phyloP scores from a whole-genome alignment of 192 early-diverging fungal genomes.

The Podila verticillata region DNA sequence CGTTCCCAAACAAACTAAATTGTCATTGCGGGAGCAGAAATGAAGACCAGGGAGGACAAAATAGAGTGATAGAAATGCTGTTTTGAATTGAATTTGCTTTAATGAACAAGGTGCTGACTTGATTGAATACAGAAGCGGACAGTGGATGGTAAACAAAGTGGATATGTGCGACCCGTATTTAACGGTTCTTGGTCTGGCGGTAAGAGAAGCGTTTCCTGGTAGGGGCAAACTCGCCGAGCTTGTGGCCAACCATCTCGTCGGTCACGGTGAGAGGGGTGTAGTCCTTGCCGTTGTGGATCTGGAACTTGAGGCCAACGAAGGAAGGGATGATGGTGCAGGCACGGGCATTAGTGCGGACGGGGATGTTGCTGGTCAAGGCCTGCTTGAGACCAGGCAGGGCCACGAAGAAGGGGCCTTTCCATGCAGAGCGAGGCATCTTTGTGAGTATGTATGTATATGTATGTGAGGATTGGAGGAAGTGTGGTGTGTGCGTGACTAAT shows the following conservation, averaged over 20 bases:
- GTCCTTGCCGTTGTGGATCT: conserved; percentile 94
- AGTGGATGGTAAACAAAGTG: neutral
- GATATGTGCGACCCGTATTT: conserved; percentile 24
- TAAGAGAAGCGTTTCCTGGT: conserved; percentile 89
- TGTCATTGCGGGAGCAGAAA: too few species aligned
- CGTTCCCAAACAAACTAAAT: too few species aligned
- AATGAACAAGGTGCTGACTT: neutral
- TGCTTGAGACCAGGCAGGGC: conserved; percentile 68
- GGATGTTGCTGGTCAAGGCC: conserved; percentile 65
- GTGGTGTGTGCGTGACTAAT: neutral
- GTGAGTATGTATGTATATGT: neutral
- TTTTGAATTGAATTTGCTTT: too few species aligned
- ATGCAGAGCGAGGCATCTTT: conserved; percentile 70
- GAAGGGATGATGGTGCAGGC: conserved; percentile 90
- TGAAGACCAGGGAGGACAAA: too few species aligned
- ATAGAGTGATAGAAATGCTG: too few species aligned
- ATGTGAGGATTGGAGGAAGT: neutral
- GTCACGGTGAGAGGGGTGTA: conserved; percentile 85
- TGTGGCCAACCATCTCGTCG: conserved; percentile 95
- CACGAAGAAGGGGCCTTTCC: conserved; percentile 72
- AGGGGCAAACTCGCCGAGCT: conserved; percentile 93
- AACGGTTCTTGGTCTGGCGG: conserved; percentile 80
- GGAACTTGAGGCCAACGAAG: conserved; percentile 87
- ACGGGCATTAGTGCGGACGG: conserved; percentile 81
- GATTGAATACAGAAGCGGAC: neutral